Conservation (phyloP, 148 eudicot genomes). For the Linanthus parryae region DNA sequence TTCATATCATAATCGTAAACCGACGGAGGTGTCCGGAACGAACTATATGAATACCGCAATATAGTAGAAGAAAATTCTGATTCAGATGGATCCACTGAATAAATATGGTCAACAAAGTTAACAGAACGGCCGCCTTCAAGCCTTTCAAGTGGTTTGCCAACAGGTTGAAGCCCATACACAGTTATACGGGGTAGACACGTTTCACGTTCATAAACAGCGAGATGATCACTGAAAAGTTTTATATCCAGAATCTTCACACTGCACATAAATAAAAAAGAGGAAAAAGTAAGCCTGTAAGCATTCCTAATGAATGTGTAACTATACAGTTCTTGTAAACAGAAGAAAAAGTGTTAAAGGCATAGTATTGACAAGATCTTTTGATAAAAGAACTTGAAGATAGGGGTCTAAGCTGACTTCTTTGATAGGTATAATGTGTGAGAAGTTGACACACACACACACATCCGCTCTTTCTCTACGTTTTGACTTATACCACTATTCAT, state of each 20-base stretch:
- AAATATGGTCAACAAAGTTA: conserved; percentile 76
- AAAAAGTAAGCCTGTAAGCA: too few relatives aligned
- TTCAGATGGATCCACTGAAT: conserved; percentile 45
- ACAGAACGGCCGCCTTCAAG: conserved; percentile 58
- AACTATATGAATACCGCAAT: conserved; percentile 73
- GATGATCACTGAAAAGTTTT: conserved; percentile 63
- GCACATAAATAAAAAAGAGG: too few relatives aligned
- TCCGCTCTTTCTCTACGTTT: too few relatives aligned
- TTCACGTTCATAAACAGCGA: conserved; percentile 72
- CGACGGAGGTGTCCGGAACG: conserved; percentile 78
- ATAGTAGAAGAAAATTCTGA: conserved; percentile 66
- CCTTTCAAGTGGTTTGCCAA: conserved; percentile 54
- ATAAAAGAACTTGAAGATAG: too few relatives aligned
- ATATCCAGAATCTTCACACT: conserved; percentile 72
- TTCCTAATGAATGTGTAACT: too few relatives aligned
- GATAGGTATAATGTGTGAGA: too few relatives aligned
- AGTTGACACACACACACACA: too few relatives aligned
- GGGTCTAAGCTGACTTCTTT: too few relatives aligned
- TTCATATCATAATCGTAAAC: conserved; percentile 87
- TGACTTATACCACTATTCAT: too few relatives aligned
- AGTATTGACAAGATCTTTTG: too few relatives aligned
- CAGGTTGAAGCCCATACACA: conserved; percentile 62
- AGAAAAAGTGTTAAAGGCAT: too few relatives aligned
- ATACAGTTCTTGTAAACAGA: too few relatives aligned
- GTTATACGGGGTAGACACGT: conserved; percentile 55